Base-by-base conservation (phyloP, 768 basidiomycete genomes). In the Mycena kentingensis region DNA sequence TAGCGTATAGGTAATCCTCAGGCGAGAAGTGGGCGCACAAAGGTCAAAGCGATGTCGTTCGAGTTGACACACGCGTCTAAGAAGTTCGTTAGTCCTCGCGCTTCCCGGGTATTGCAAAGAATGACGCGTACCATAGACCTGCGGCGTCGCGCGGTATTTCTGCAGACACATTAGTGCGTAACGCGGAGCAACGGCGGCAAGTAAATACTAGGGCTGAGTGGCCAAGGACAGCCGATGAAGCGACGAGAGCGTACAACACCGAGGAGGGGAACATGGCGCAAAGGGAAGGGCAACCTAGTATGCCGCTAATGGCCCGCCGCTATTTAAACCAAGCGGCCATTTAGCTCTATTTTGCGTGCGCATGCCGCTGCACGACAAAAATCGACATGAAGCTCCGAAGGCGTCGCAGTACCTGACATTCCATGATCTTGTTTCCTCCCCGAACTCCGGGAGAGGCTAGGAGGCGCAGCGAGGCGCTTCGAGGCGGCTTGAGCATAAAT, bases 1-100 rank as follows among this genome's bases (percentile, higher is more conserved):
- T 27, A 51, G 49, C 39, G 22, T n/a, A 5, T 11, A 42, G 19
- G 6, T 12, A 35, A 42, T 18, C 16, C 21, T 12, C 18, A 42
- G 15, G 16, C 24, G 48, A 35, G 13, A 10, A 19, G 16, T 58
- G 69, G 41, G 51, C 70, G 16, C 27, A 51, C 70, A 27, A 73
- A 70, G 26, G 71, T 71, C n/a, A 73, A 61, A 26, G 71, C 70
- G 35, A 51, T 67, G 18, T 67, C 70, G 27, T 69, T 67, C 2
- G 71, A 60, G 6, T 61, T 63, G 2, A 66, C 65, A 60, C 73
- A 76, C 18, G 54, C 55, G 1, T 62, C 65, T 50, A 70, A 64
- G 24, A 74, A 12, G n/a, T 24, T 7, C 25, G 22, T 27, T 12
- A 42, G 41, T n/a, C 41, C 19, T 22, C 13, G 8, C 41, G 41